phyloP scores from a whole-genome alignment of 1,139 yeast genomes.

The Candida tropicalis region DNA sequence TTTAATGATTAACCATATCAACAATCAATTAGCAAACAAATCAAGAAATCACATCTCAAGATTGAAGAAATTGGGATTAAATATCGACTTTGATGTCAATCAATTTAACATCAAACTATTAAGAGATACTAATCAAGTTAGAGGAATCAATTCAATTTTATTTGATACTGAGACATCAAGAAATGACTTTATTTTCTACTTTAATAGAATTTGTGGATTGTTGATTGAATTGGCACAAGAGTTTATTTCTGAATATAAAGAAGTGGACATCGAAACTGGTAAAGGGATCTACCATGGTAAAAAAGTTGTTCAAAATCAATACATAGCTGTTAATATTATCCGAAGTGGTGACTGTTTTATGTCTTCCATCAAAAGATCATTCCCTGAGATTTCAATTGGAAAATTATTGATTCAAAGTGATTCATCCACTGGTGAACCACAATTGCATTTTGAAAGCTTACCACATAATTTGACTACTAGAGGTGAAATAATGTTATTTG shows the following conservation, averaged over 20 bases:
- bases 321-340: conserved; percentile 77
- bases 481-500: conserved; percentile 65
- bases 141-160: conserved; percentile 72
- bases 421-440: conserved; percentile 89
- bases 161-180: conserved; percentile 57
- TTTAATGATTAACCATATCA: conserved; percentile 77
- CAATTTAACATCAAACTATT: conserved; percentile 39
- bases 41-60: conserved; percentile 66
- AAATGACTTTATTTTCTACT: conserved; percentile 82
- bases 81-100: conserved; percentile 33
- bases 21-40: conserved; percentile 67
- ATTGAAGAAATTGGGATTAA: conserved; percentile 55
- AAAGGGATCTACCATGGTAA: conserved; percentile 43
- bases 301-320: conserved; percentile 38
- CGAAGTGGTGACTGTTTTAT: conserved; percentile 94
- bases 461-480: conserved; percentile 31
- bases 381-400: conserved; percentile 80
- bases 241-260: conserved; percentile 30
- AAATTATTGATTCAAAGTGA: conserved; percentile 87
- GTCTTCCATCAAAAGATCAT: conserved; percentile 69
- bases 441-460: conserved; percentile 73
- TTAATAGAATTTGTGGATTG: conserved; percentile 75
- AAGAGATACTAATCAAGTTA: conserved; percentile 66
- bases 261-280: conserved; percentile 48
- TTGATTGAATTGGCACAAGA: conserved; percentile 71